These are phyloP conservation scores for Aspergillus pseudonomiae DNA, from an alignment of 2,329 filamentous ascomycete species.

Conservation along the genomic window DNA sequence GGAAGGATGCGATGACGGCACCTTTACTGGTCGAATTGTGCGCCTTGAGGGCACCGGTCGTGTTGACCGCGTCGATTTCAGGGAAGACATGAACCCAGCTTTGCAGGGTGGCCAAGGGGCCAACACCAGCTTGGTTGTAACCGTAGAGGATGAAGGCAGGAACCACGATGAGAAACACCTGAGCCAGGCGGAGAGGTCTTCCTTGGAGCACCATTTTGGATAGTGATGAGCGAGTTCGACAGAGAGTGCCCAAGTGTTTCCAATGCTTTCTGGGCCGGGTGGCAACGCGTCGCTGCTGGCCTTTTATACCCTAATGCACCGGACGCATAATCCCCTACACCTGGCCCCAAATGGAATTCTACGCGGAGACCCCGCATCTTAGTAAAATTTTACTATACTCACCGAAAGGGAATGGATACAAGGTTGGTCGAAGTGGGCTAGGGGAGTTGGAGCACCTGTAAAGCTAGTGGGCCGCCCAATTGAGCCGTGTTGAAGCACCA, in stretches of 20 bases:
- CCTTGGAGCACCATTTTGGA: conserved; percentile 7
- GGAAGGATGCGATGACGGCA: conserved; percentile 30
- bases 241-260: background rate
- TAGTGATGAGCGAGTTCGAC: background rate
- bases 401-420: background rate
- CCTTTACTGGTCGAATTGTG: conserved; percentile 30
- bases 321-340: no score
- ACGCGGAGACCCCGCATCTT: conserved; percentile 6
- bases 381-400: background rate
- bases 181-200: conserved; percentile 21
- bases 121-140: conserved; percentile 31
- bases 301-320: conserved; percentile 1
- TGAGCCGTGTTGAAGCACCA: background rate
- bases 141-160: conserved; percentile 30
- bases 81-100: conserved; percentile 54
- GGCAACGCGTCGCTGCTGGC: background rate
- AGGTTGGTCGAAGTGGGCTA: background rate
- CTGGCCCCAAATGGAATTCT: background rate
- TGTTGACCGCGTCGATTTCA: conserved; percentile 53
- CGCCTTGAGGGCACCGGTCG: conserved; percentile 19
- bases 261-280: background rate
- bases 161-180: conserved; percentile 26
- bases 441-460: background rate
- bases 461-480: background rate
- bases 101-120: conserved; percentile 26